Percentiles rank a stretch among this genome's conserved stretches.
phyloP scores from a whole-genome alignment of 345 rosid genomes.

The Citrus sp. region DNA sequence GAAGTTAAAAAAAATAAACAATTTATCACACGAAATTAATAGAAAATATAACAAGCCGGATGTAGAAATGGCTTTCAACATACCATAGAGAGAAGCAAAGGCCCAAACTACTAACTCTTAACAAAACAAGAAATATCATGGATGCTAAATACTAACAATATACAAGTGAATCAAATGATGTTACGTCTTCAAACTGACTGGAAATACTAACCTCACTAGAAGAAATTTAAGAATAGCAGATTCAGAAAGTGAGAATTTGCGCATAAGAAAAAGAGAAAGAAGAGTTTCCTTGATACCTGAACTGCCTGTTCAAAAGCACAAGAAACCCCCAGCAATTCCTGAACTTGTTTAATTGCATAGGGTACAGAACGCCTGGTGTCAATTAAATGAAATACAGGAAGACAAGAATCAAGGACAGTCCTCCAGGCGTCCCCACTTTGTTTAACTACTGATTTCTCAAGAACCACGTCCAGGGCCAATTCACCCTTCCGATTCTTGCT shows the following conservation, averaged over 20 bases:
- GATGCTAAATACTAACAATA: background rate
- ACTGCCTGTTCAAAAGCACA: constrained; percentile 92
- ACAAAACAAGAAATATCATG: background rate
- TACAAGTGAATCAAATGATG: background rate
- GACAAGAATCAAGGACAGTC: constrained; percentile 77
- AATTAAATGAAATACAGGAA: constrained; percentile 74
- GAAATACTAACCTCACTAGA: background rate
- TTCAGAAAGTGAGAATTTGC: no score
- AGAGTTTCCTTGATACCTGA: constrained; percentile 45
- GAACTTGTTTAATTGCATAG: constrained; percentile 82
- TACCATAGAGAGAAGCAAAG: background rate
- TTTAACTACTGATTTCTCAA: constrained; percentile 73
- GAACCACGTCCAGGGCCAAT: constrained; percentile 66
- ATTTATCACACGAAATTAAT: background rate
- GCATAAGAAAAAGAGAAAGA: background rate
- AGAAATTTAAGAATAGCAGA: background rate
- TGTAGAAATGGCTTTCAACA: background rate
- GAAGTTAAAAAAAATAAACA: background rate
- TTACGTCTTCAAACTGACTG: background rate
- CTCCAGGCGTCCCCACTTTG: constrained; percentile 97
- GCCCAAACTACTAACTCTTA: background rate
- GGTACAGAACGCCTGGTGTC: constrained; percentile 84
- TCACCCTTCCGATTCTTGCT: constrained; percentile 55
- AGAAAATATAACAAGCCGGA: background rate
- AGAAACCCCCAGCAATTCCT: constrained; percentile 83